Evolutionary conservation across 108 stramenopile genomes (phyloP).

Genomic region (Pseudonitzschia pungens): DNA sequence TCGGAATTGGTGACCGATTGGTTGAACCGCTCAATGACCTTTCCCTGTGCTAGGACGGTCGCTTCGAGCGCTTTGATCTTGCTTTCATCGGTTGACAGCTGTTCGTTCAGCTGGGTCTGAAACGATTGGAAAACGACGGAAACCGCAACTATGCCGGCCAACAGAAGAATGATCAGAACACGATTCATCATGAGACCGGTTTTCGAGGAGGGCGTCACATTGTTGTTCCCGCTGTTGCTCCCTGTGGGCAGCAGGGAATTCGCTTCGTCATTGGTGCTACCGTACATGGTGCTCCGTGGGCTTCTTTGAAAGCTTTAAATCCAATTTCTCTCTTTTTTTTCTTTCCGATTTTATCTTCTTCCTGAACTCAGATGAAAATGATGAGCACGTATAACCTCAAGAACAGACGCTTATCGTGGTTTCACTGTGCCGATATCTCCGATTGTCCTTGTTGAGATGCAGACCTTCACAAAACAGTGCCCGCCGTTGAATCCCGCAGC

Average conservation of each 20-base stretch:
- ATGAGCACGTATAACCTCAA: too few relatives aligned
- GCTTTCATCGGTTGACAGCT: constrained; percentile 34
- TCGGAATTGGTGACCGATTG: constrained; percentile 78
- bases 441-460: too few relatives aligned
- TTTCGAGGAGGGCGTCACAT: background rate
- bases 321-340: background rate
- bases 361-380: too few relatives aligned
- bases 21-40: constrained; percentile 72
- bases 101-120: constrained; percentile 16
- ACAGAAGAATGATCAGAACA: constrained; percentile 26
- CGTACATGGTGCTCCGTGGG: background rate
- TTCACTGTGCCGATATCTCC: too few relatives aligned
- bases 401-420: too few relatives aligned
- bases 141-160: constrained; percentile 22
- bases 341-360: too few relatives aligned
- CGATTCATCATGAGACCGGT: constrained; percentile 34
- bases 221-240: background rate
- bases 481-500: too few relatives aligned
- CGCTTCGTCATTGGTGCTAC: constrained; percentile 3
- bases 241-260: background rate
- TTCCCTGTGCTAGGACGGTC: constrained; percentile 40
- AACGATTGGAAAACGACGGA: constrained; percentile 33
- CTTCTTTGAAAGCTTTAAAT: background rate
- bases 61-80: constrained; percentile 27
- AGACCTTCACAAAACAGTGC: too few relatives aligned